A percentile compares a stretch with the other conserved stretches of the same genome.
Evolutionary conservation across 1,284 basidiomycete genomes (phyloP).

Genomic region (Phellinidium pouzarii): DNA sequence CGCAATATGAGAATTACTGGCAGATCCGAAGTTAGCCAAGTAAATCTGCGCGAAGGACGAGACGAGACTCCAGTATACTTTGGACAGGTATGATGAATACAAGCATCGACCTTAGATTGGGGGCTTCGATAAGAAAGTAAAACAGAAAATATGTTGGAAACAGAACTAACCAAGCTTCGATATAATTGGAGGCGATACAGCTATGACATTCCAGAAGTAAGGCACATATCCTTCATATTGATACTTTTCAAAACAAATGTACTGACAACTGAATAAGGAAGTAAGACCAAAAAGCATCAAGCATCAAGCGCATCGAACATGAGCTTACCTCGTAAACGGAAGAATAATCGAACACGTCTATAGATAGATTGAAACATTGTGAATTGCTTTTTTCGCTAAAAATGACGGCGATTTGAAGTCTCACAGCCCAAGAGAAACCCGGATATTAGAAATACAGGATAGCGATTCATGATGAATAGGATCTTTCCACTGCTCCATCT

Average conservation of each 20-base stretch:
- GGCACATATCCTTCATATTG: no score
- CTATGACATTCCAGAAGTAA: background rate
- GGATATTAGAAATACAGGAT: conserved; percentile 8
- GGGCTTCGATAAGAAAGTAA: background rate
- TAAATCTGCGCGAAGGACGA: no score
- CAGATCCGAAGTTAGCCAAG: no score
- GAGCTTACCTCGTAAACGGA: conserved; percentile 3
- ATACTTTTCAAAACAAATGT: no score
- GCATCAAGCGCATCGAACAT: background rate
- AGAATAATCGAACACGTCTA: conserved; percentile 4
- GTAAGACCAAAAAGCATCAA: no score
- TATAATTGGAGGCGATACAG: background rate
- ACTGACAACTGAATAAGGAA: conserved; percentile 3
- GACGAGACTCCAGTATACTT: background rate
- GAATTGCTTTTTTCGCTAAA: background rate
- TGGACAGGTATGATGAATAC: background rate
- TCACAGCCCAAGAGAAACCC: conserved; percentile 4
- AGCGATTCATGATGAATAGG: conserved; percentile 9
- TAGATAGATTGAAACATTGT: background rate
- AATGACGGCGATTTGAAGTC: background rate
- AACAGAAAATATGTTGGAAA: background rate
- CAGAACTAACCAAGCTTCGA: background rate
- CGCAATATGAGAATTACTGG: background rate
- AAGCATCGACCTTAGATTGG: background rate
- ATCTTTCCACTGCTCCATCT: conserved; percentile 13